Evolutionary conservation across 176 grass and related monocot species (phyloP).

Genomic region (Bolboschoenus planiculmis): DNA sequence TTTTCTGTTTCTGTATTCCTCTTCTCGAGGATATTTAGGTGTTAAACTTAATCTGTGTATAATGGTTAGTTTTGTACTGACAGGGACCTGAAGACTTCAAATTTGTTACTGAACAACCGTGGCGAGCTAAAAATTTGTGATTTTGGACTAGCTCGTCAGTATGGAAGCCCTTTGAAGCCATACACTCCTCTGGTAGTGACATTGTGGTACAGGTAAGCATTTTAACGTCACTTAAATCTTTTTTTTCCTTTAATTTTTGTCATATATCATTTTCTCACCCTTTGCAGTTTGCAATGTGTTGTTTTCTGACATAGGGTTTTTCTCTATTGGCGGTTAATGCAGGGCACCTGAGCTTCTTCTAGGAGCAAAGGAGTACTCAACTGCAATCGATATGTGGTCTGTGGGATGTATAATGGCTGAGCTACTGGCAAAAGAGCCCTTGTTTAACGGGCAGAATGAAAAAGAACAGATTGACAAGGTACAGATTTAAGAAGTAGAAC

Average conservation of each 20-base stretch:
- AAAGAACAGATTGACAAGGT: conserved; percentile 88
- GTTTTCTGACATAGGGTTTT: not conserved
- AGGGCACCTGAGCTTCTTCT: conserved; percentile 86
- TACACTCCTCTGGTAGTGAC: conserved; percentile 96
- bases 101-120: conserved; percentile 81
- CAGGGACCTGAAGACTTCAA: conserved; percentile 94
- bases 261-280: not conserved
- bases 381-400: conserved; percentile 96
- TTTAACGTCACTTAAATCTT: not conserved
- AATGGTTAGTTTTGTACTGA: not conserved
- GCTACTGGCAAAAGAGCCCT: conserved; percentile 64
- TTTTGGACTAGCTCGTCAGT: conserved; percentile 89
- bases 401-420: conserved; percentile 97
- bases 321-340: conserved; percentile 4
- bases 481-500: not conserved
- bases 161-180: conserved; percentile 79
- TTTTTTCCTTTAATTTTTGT: conserved; percentile 24
- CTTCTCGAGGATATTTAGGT: not conserved
- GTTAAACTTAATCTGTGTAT: conserved; percentile 24
- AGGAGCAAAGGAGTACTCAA: conserved; percentile 90
- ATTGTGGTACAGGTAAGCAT: conserved; percentile 83
- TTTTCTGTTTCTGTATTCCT: not conserved
- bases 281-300: not conserved
- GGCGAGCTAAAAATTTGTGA: conserved; percentile 98
- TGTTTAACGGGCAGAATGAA: conserved; percentile 70